Percentiles rank a stretch among this genome's conserved stretches.
Evolutionary conservation across 2,329 filamentous ascomycete species (phyloP).

Genomic region (Xylariaceae sp.): DNA sequence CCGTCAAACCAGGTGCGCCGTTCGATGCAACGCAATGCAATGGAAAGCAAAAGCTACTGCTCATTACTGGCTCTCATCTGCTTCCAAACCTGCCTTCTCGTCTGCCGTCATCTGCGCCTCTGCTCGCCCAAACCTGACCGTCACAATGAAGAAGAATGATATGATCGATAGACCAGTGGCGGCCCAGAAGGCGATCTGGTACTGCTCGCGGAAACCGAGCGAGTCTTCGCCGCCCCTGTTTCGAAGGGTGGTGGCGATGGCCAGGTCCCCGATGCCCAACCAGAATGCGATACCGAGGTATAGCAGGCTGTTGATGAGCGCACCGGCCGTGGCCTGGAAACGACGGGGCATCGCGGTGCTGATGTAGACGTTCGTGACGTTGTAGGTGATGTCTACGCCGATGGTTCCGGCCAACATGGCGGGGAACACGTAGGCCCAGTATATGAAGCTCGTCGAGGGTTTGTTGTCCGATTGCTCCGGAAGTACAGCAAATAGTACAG

Average conservation of each 20-base stretch:
- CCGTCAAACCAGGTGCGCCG: not conserved
- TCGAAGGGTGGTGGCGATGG: conserved; percentile 55
- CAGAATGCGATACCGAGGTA: conserved; percentile 76
- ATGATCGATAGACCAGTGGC: conserved; percentile 39
- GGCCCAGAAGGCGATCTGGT: conserved; percentile 43
- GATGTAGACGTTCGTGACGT: conserved; percentile 78
- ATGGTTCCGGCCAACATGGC: conserved; percentile 73
- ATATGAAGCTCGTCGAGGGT: conserved; percentile 51
- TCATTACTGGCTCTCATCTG: conserved; percentile 3
- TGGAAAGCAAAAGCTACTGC: not conserved
- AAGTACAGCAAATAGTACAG: conserved; percentile 69
- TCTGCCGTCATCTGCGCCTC: conserved; percentile 43
- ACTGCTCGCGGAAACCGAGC: conserved; percentile 36
- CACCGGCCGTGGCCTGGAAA: conserved; percentile 75
- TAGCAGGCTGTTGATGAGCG: conserved; percentile 72
- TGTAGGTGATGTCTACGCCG: conserved; percentile 78
- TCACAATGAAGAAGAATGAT: conserved; percentile 35
- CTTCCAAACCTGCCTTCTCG: conserved; percentile 35
- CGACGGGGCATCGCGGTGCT: conserved; percentile 72
- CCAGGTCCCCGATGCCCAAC: conserved; percentile 73
- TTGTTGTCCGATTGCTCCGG: conserved; percentile 58
- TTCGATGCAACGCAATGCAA: not conserved
- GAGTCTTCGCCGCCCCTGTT: conserved; percentile 20
- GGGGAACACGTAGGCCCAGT: conserved; percentile 79
- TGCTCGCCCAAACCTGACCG: conserved; percentile 40